phyloP scores from a whole-genome alignment of 148 eudicot species.

The Silene conica region DNA sequence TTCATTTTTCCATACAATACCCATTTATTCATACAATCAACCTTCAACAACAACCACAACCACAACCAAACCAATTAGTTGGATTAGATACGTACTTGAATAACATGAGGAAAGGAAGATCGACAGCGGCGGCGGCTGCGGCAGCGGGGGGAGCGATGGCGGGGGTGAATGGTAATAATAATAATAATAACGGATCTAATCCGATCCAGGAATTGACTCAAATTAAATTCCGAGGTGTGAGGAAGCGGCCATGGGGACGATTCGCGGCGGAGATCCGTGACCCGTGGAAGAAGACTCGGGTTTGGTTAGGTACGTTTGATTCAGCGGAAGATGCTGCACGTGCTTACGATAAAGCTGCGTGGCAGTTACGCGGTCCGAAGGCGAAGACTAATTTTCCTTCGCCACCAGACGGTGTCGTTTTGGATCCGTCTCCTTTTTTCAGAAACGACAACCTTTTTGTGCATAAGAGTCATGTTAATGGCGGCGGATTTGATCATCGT shows the following conservation, averaged over 20 bases:
- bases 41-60: too few relatives aligned
- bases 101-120: conserved; percentile 34
- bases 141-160: too few relatives aligned
- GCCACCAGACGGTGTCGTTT: not conserved
- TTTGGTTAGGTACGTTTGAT: conserved; percentile 76
- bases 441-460: conserved; percentile 18
- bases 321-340: conserved; percentile 71
- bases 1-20: too few relatives aligned
- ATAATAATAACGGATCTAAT: conserved; percentile 5
- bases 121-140: conserved; percentile 21
- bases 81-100: not conserved
- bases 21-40: too few relatives aligned
- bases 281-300: conserved; percentile 70
- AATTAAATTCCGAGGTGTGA: conserved; percentile 46
- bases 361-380: conserved; percentile 51
- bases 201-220: conserved; percentile 11
- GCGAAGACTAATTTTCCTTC: conserved; percentile 70
- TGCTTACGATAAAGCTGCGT: conserved; percentile 69
- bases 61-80: too few relatives aligned
- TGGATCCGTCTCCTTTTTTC: conserved; percentile 21
- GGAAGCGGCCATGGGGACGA: conserved; percentile 73
- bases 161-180: not conserved
- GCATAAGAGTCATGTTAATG: not conserved
- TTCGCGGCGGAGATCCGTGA: conserved; percentile 81
- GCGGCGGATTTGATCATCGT: not conserved